A percentile compares a stretch with the other conserved stretches of the same genome.
These are phyloP conservation scores for Aureococcus anophagefferens DNA, from an alignment of 108 stramenopile species.

Conservation along the genomic window DNA sequence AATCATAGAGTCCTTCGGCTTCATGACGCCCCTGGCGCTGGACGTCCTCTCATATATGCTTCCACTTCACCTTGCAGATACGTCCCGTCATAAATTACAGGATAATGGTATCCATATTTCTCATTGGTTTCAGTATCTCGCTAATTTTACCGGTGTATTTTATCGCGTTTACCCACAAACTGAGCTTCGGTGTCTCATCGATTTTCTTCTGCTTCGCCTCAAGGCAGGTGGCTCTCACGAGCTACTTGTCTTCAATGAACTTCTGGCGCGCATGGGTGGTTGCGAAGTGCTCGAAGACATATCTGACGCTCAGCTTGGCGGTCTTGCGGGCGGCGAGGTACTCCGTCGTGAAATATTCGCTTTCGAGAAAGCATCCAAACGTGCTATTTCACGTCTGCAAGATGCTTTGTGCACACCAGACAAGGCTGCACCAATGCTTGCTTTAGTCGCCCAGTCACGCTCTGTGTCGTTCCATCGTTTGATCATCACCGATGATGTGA, in stretches of 20 bases:
- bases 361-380: constrained; percentile 33
- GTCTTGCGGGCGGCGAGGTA: constrained; percentile 51
- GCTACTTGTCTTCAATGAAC: constrained; percentile 59
- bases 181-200: constrained; percentile 62
- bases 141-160: constrained; percentile 67
- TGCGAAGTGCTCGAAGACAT: constrained; percentile 27
- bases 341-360: constrained; percentile 69
- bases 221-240: constrained; percentile 56
- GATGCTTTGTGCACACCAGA: constrained; percentile 22
- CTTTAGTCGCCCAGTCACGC: constrained; percentile 51
- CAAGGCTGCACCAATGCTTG: constrained; percentile 59
- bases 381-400: constrained; percentile 29
- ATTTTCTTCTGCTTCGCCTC: constrained; percentile 52
- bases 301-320: constrained; percentile 60
- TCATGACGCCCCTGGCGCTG: constrained; percentile 59
- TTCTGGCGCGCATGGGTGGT: constrained; percentile 68
- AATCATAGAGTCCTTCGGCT: constrained; percentile 76
- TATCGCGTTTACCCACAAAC: constrained; percentile 60
- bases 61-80: constrained; percentile 45
- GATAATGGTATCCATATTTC: constrained; percentile 73
- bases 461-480: no score
- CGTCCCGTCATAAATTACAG: constrained; percentile 39
- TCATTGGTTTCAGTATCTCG: constrained; percentile 73
- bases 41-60: constrained; percentile 78
- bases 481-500: no score